Evolutionary conservation across 2,329 filamentous ascomycete genomes (phyloP).

Genomic region (Ophiostoma quercus): DNA sequence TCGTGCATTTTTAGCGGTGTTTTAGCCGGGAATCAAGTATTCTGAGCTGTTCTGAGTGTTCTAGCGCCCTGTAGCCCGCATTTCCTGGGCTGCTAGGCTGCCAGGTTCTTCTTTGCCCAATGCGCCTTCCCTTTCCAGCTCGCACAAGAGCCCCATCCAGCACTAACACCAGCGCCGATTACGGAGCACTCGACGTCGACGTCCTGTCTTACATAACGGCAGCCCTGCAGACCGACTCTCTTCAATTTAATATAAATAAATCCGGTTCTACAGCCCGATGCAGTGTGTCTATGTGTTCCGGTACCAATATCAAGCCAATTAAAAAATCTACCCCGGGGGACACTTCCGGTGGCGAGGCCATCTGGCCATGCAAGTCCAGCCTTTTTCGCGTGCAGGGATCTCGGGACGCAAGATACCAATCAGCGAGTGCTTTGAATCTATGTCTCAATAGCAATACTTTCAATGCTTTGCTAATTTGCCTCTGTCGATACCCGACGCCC

Average conservation of each 20-base stretch:
- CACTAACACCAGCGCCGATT: neutral
- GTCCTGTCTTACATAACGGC: neutral
- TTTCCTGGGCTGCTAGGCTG: neutral
- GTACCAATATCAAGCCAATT: too few species aligned
- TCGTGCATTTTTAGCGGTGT: neutral
- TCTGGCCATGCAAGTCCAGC: conserved; percentile 5
- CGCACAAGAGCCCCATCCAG: neutral
- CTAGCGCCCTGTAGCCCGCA: neutral
- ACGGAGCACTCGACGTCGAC: conserved; percentile 5
- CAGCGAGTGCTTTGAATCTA: neutral
- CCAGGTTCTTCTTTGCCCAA: neutral
- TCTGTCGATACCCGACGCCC: neutral
- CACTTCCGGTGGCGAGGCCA: conserved; percentile 6
- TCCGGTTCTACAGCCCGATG: too few species aligned
- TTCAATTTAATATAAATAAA: too few species aligned
- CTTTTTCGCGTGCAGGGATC: neutral
- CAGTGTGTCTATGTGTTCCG: too few species aligned
- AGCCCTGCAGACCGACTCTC: neutral
- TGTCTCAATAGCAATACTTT: neutral
- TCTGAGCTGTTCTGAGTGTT: neutral
- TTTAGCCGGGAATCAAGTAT: neutral
- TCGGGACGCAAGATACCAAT: neutral
- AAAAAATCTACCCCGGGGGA: neutral
- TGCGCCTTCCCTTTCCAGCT: neutral
- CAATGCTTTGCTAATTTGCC: neutral